phyloP scores from a whole-genome alignment of 345 rosid genomes.

The Laguncularia racemosa region DNA sequence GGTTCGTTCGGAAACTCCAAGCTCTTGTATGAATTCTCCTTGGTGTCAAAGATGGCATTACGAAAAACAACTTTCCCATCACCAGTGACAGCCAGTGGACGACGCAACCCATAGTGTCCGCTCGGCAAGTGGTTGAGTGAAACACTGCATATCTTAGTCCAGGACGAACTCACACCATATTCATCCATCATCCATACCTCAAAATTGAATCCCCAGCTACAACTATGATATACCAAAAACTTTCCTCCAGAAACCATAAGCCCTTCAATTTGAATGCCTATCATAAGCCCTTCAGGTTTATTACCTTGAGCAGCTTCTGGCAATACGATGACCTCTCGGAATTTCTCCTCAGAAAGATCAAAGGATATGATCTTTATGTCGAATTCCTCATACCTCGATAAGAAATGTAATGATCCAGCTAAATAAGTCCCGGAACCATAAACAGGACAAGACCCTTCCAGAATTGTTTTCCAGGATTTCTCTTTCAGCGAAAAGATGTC shows the following conservation, averaged over 20 bases:
- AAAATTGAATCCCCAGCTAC: not conserved
- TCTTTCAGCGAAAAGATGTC: too few relatives aligned
- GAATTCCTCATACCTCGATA: too few relatives aligned
- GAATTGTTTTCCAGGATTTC: too few relatives aligned
- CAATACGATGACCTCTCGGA: not conserved
- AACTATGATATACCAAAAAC: not conserved
- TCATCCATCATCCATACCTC: slow-evolving; percentile 2
- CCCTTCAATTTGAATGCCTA: not conserved
- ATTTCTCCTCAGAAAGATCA: slow-evolving; percentile 5
- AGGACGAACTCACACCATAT: not conserved
- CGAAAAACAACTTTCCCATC: not conserved
- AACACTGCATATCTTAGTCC: slow-evolving; percentile 3
- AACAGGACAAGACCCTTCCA: too few relatives aligned
- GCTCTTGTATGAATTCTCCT: not conserved
- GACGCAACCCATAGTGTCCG: not conserved
- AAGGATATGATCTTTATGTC: not conserved
- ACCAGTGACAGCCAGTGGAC: not conserved
- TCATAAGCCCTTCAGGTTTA: too few relatives aligned
- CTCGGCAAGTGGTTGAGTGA: not conserved
- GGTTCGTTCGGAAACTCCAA: too few relatives aligned
- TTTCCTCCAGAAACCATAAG: not conserved
- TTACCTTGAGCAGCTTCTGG: not conserved
- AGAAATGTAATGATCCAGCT: too few relatives aligned
- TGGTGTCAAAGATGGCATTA: not conserved
- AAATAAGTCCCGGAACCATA: too few relatives aligned